Percentiles rank a stretch among this genome's conserved stretches.
Evolutionary conservation across 73 alveolate genomes (phyloP).

Genomic region (Stentor coeruleus): DNA sequence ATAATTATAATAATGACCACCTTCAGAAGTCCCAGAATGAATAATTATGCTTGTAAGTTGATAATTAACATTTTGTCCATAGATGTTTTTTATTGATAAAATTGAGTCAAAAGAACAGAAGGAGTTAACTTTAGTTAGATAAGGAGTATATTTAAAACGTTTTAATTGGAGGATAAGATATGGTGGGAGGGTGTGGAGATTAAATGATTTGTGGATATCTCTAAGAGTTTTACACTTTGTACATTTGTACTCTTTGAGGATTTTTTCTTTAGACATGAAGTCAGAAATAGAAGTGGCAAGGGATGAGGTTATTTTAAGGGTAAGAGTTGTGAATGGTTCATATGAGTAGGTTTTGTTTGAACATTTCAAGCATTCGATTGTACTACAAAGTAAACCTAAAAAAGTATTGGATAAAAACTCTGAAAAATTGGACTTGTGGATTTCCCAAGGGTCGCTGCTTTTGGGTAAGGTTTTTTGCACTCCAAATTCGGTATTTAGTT

Average conservation of each 20-base stretch:
- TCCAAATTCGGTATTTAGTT: background rate
- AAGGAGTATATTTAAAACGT: background rate
- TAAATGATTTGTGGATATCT: background rate
- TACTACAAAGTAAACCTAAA: background rate
- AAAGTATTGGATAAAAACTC: background rate
- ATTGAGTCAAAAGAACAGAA: background rate
- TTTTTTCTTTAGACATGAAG: background rate
- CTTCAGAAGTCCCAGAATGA: background rate
- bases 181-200: background rate
- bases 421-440: background rate
- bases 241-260: background rate
- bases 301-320: background rate
- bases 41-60: no score
- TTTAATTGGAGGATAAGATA: background rate
- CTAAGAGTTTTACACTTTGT: background rate
- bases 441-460: constrained; percentile 14
- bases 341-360: background rate
- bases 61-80: background rate
- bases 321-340: background rate
- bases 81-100: no score
- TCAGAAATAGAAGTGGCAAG: background rate
- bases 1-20: background rate
- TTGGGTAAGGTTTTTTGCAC: background rate
- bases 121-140: background rate
- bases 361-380: background rate